phyloP scores from a whole-genome alignment of 768 basidiomycete species.

The Holtermanniella nyarrowii region DNA sequence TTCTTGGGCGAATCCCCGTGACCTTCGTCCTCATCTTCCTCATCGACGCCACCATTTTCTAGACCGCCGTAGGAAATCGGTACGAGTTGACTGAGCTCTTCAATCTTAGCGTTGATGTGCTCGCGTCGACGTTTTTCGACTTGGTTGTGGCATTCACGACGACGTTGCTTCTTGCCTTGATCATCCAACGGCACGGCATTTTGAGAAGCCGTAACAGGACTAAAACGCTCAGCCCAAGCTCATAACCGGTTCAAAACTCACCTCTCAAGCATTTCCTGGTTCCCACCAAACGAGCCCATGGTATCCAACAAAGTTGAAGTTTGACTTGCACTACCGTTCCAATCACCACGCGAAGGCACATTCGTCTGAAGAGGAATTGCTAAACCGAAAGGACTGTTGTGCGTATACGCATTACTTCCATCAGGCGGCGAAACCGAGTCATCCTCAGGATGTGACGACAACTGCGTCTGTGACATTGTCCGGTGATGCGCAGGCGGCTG shows the following conservation, averaged over 20 bases:
- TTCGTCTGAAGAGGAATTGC: slow-evolving; percentile 9
- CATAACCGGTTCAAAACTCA: neutral
- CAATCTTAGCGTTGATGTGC: slow-evolving; percentile 33
- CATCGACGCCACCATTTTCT: slow-evolving; percentile 10
- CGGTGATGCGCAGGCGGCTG: too few species aligned
- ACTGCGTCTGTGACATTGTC: neutral
- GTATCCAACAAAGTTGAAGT: slow-evolving; percentile 13
- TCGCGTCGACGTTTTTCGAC: slow-evolving; percentile 31
- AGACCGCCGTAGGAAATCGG: slow-evolving; percentile 15
- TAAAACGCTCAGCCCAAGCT: neutral
- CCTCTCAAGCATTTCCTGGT: slow-evolving; percentile 13
- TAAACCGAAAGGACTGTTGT: slow-evolving; percentile 6
- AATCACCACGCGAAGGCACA: neutral
- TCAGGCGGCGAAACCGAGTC: slow-evolving; percentile 18
- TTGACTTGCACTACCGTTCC: slow-evolving; percentile 9
- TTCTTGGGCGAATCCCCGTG: slow-evolving; percentile 10
- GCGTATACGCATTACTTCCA: slow-evolving; percentile 10
- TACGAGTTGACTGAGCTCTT: slow-evolving; percentile 20
- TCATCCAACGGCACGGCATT: slow-evolving; percentile 12
- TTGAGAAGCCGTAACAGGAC: slow-evolving; percentile 24
- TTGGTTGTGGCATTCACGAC: slow-evolving; percentile 32
- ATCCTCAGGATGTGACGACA: neutral
- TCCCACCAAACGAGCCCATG: slow-evolving; percentile 16
- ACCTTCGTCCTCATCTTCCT: slow-evolving; percentile 19
- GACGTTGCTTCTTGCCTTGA: slow-evolving; percentile 19